phyloP scores from a whole-genome alignment of 2,329 filamentous ascomycete genomes.

The Beauveria rudraprayagi region DNA sequence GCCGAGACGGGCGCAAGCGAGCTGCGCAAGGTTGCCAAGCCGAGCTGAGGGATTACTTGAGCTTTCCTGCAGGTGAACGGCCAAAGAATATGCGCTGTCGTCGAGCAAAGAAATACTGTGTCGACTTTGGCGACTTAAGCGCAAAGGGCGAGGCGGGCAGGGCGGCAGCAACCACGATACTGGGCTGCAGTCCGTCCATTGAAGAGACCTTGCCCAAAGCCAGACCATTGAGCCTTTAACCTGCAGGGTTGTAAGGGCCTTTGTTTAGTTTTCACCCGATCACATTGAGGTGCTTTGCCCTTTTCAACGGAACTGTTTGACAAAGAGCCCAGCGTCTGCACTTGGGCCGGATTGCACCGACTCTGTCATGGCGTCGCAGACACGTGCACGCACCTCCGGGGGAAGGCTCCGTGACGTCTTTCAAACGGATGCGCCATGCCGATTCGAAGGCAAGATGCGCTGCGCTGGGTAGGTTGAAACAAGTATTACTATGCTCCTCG shows the following conservation, averaged over 20 bases:
- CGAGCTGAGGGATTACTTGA: constrained; percentile 51
- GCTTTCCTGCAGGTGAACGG: not conserved
- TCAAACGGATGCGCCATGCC: not conserved
- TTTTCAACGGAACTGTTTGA: not conserved
- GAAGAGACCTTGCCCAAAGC: not conserved
- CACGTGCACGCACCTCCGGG: not conserved
- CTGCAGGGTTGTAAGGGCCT: not conserved
- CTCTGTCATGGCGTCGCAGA: constrained; percentile 3
- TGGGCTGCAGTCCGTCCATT: not conserved
- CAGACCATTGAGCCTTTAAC: not conserved
- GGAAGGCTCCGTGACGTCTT: not conserved
- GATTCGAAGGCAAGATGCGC: not conserved
- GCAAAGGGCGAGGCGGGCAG: not conserved
- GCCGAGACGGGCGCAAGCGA: constrained; percentile 69
- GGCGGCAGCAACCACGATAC: not conserved
- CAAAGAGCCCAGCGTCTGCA: not conserved
- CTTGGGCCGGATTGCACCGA: not conserved
- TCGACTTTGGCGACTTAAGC: not conserved
- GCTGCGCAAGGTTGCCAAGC: constrained; percentile 87
- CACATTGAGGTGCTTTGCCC: not conserved
- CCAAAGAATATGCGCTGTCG: too few species aligned
- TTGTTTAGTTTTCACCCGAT: not conserved
- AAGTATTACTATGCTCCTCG: not conserved
- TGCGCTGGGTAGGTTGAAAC: not conserved
- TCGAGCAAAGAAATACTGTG: not conserved